These are phyloP conservation scores for Lotmaria passim DNA, from an alignment of 208 protist genomes.

Conservation along the genomic window DNA sequence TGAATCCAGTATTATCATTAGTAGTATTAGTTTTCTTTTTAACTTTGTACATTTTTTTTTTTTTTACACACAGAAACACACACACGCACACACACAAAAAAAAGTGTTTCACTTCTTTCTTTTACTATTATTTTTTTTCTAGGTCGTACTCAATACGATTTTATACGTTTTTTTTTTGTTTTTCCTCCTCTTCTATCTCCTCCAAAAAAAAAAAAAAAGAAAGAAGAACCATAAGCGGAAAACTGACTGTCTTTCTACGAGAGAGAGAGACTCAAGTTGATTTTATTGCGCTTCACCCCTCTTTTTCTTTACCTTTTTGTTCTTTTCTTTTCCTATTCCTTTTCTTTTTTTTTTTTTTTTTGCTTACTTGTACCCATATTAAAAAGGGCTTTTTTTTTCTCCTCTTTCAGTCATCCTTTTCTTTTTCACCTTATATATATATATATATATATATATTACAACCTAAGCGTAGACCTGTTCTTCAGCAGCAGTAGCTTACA, in stretches of 20 bases:
- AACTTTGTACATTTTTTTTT: not conserved
- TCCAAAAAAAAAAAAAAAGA: too few relatives aligned
- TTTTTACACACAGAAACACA: constrained; percentile 1
- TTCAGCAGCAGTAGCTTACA: too few relatives aligned
- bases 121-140: constrained; percentile 1
- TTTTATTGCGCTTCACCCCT: too few relatives aligned
- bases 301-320: not conserved
- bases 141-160: not conserved
- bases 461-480: not conserved
- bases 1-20: too few relatives aligned
- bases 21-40: too few relatives aligned
- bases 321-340: constrained; percentile 4
- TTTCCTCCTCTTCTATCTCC: too few relatives aligned
- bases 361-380: not conserved
- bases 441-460: constrained; percentile 1
- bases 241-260: too few relatives aligned
- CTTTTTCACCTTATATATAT: not conserved
- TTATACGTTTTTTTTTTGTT: constrained; percentile 2
- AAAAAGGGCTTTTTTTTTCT: constrained; percentile 9
- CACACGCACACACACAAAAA: not conserved
- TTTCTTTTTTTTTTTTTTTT: constrained; percentile 4
- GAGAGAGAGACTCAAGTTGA: too few relatives aligned
- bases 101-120: not conserved
- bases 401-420: constrained; percentile 5
- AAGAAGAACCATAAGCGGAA: too few relatives aligned